Conservation (phyloP, 1,284 basidiomycete species). For the Ustilago esculenta region DNA sequence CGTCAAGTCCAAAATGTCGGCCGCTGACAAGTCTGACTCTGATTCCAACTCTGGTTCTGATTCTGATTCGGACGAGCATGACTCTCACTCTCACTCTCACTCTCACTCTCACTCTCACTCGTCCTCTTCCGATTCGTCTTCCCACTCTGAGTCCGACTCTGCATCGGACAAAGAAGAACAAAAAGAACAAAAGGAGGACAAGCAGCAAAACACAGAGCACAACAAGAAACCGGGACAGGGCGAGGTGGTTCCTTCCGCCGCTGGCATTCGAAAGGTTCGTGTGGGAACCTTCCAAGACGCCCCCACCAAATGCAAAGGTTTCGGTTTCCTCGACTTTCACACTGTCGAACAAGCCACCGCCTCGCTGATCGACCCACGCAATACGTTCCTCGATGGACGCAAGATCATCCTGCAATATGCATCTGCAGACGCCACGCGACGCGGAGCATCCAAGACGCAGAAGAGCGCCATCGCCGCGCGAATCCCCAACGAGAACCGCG, state of each 20-base stretch:
- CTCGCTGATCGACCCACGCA: conserved; percentile 82
- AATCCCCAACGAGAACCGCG: conserved; percentile 3
- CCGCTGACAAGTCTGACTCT: too few relatives aligned
- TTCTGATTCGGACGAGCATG: too few relatives aligned
- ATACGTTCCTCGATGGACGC: conserved; percentile 83
- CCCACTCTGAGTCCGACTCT: conserved; percentile 9
- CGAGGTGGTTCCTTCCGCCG: conserved; percentile 31
- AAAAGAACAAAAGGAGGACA: conserved; percentile 38
- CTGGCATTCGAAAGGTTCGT: conserved; percentile 86
- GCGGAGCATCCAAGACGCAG: conserved; percentile 53
- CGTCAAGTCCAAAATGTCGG: too few relatives aligned
- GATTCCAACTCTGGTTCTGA: too few relatives aligned
- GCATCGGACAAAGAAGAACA: conserved; percentile 56
- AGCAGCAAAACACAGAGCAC: background rate
- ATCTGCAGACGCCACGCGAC: conserved; percentile 79
- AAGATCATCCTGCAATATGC: conserved; percentile 89
- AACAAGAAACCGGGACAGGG: background rate
- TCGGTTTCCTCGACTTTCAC: conserved; percentile 90
- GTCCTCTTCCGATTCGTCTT: conserved; percentile 19
- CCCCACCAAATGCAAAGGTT: conserved; percentile 87
- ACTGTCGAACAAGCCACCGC: conserved; percentile 80
- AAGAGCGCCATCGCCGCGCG: background rate
- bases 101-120: too few relatives aligned
- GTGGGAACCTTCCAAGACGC: conserved; percentile 95
- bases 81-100: too few relatives aligned